Evolutionary conservation across 257 asterid genomes (phyloP), one percentile per base, ranked within the genome.

Genomic region (Solanum neorickii): DNA sequence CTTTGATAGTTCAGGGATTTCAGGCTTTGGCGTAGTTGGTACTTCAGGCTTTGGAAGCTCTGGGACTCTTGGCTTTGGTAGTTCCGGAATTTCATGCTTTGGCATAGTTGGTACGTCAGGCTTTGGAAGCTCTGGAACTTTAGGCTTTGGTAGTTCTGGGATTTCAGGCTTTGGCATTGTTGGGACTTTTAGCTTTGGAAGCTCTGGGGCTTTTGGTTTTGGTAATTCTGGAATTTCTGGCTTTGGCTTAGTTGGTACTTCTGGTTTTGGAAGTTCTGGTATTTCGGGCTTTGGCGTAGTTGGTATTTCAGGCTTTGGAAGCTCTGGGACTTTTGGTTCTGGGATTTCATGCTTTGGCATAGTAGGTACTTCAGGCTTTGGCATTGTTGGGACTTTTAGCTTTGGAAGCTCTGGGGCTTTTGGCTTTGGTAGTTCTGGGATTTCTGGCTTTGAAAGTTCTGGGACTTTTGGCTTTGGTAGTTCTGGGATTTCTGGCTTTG

Each of bases 141-240:
- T 46, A 13, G 56, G 18, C 56, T 46, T 46, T 46, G 56, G 56
- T 0, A 47, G 56, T 47, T 46, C 56, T 4, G 56, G 18, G 2
- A 47, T 0, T 59, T 59, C 27, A 59, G 87, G 87, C 12, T 87
- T 84, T 23, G 86, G 72, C 7, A 44, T 9, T 0, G 16, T 25
- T 59, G 88, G 85, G 0, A 86, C 11, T 46, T 73, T 27, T 3
- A 41, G 88, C 35, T 86, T 86, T 85, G 87, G 83, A 8, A 85
- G 2, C 2, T 20, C 70, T 70, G 83, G 87, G 13, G 10, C 39
- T 39, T 49, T 21, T 11, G 75, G 62, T 35, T 91, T 90, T 12
- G 94, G 93, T 3, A 89, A 23, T 27, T 85, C 59, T 3, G 76
- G n/a, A n/a, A 23, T 1, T 60, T 27, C 18, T 12, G 92, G 89